A percentile compares a stretch with the other conserved stretches of the same genome.
Evolutionary conservation across 106 monocot species (phyloP).

Genomic region (Iris macrosiphon): DNA sequence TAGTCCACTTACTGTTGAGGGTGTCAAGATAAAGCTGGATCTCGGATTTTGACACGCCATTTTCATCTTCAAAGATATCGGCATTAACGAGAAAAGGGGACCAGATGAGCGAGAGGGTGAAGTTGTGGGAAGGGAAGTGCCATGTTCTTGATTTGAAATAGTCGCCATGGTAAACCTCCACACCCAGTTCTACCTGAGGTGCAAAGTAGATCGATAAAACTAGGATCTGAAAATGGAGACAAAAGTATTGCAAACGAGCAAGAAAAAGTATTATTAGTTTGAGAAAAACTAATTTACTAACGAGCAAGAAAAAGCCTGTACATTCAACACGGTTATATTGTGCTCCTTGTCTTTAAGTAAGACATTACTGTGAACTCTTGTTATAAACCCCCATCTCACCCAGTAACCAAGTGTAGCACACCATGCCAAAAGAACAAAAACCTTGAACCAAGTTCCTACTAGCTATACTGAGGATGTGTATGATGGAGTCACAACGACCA

Average conservation of each 20-base stretch:
- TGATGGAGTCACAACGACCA: no score
- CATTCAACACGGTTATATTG: no score
- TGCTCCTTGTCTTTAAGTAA: no score
- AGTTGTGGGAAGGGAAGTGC: constrained; percentile 59
- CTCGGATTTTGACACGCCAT: constrained; percentile 43
- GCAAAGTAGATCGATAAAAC: neutral
- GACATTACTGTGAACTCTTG: neutral
- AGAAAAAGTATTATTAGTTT: neutral
- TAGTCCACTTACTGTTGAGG: constrained; percentile 61
- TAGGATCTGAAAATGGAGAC: neutral
- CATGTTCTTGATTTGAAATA: constrained; percentile 56
- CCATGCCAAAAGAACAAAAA: no score
- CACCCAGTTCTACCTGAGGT: constrained; percentile 43
- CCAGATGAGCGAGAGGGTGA: constrained; percentile 72
- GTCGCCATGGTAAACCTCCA: constrained; percentile 58
- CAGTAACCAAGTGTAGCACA: no score
- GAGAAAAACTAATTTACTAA: no score
- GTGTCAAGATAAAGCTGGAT: constrained; percentile 64
- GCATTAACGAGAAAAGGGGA: constrained; percentile 65
- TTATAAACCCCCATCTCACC: neutral
- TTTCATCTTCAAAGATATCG: constrained; percentile 61
- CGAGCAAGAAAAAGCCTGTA: no score
- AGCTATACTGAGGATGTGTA: no score
- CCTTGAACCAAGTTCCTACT: no score
- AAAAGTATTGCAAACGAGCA: neutral